Conservation (phyloP, 2,329 filamentous ascomycete species). For the Saccharata proteae region DNA sequence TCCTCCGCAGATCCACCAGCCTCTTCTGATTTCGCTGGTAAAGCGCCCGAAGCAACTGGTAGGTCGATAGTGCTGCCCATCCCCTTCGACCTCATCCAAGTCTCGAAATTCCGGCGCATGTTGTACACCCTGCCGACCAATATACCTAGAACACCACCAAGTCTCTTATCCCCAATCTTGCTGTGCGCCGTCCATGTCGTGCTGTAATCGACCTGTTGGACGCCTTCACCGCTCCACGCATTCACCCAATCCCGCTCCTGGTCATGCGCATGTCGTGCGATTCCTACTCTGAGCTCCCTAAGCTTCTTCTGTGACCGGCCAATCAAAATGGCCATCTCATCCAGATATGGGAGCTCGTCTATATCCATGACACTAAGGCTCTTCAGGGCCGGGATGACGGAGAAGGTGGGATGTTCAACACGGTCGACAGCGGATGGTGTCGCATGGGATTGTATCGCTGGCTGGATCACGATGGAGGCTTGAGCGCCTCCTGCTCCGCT, state of each 20-base stretch:
- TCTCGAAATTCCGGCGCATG: constrained; percentile 28
- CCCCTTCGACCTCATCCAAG: neutral
- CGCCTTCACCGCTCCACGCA: constrained; percentile 49
- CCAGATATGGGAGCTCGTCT: constrained; percentile 69
- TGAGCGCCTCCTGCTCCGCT: constrained; percentile 21
- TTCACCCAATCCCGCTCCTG: constrained; percentile 44
- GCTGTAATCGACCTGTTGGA: constrained; percentile 52
- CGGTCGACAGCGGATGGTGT: constrained; percentile 29
- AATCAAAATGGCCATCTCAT: constrained; percentile 70
- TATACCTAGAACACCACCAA: constrained; percentile 58
- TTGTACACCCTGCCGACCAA: constrained; percentile 57
- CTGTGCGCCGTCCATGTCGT: constrained; percentile 40
- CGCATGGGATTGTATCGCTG: constrained; percentile 11
- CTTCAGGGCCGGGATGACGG: constrained; percentile 60
- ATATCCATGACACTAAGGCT: constrained; percentile 69
- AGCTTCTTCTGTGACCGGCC: constrained; percentile 55
- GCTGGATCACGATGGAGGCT: constrained; percentile 20
- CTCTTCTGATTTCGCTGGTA: constrained; percentile 5
- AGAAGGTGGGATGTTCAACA: constrained; percentile 71
- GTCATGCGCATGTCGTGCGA: constrained; percentile 41
- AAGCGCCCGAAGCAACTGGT: neutral
- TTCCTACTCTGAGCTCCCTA: constrained; percentile 61
- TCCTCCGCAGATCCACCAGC: too few species aligned
- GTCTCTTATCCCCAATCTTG: constrained; percentile 47
- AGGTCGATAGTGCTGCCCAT: neutral